Percentiles rank a stretch among this genome's conserved stretches.
These are phyloP conservation scores for Microsporum audouinii DNA, from an alignment of 2,329 filamentous ascomycete species.

Conservation along the genomic window DNA sequence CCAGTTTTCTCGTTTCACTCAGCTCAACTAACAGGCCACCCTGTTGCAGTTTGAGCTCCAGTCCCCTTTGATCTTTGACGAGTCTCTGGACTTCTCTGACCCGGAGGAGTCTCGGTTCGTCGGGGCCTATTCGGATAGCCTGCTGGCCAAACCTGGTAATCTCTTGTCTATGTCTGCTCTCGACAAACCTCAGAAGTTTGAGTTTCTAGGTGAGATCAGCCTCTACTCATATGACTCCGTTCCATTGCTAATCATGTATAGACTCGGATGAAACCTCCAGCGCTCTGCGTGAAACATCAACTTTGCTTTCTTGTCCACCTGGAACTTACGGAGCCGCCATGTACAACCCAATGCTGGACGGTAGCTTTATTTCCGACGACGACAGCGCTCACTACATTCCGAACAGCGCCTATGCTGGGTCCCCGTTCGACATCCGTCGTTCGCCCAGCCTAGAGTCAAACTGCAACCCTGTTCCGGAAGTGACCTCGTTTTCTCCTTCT, in stretches of 20 bases:
- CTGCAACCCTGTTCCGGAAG: constrained; percentile 48
- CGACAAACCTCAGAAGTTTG: constrained; percentile 61
- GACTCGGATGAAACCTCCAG: constrained; percentile 8
- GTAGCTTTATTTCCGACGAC: constrained; percentile 31
- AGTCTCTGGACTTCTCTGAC: constrained; percentile 36
- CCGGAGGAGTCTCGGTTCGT: constrained; percentile 36
- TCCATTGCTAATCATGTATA: not conserved
- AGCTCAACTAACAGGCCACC: not conserved
- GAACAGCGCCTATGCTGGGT: constrained; percentile 28
- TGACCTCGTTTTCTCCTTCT: constrained; percentile 59
- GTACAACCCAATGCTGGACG: constrained; percentile 32
- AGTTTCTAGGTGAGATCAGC: constrained; percentile 64
- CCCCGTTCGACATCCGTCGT: constrained; percentile 50
- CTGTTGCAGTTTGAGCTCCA: constrained; percentile 36
- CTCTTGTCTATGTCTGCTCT: constrained; percentile 72
- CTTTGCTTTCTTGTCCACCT: constrained; percentile 25
- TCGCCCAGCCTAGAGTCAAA: constrained; percentile 55
- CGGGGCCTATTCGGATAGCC: constrained; percentile 39
- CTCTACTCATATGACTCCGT: not conserved
- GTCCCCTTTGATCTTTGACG: constrained; percentile 38
- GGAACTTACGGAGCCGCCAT: constrained; percentile 29
- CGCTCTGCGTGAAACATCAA: constrained; percentile 31
- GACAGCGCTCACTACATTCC: constrained; percentile 32
- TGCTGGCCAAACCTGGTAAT: constrained; percentile 47
- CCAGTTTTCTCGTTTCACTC: not conserved